Evolutionary conservation across 345 rosid species (phyloP).

Genomic region (Hevea brasiliensis): DNA sequence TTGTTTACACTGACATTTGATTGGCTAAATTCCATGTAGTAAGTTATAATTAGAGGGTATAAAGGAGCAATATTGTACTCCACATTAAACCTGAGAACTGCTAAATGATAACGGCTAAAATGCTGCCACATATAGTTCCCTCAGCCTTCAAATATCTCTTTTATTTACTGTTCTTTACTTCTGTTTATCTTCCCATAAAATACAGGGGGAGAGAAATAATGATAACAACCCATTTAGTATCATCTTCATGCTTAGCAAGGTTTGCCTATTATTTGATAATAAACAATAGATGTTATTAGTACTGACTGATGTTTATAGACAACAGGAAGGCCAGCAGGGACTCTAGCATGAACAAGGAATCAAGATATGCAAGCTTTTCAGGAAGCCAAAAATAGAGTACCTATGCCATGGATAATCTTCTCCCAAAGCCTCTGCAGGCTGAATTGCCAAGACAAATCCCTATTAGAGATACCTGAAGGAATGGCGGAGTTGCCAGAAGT

Average conservation of each 20-base stretch:
- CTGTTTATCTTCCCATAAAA: neutral
- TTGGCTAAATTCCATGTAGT: neutral
- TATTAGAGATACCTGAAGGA: slow-evolving; percentile 41
- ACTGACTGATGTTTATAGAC: neutral
- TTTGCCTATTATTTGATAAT: neutral
- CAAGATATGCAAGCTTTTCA: neutral
- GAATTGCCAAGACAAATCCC: slow-evolving; percentile 77
- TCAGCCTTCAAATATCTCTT: slow-evolving; percentile 3
- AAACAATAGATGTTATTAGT: neutral
- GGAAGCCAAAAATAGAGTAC: slow-evolving; percentile 27
- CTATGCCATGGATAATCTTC: slow-evolving; percentile 57
- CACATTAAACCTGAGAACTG: neutral
- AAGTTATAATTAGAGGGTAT: neutral
- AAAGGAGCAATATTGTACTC: neutral
- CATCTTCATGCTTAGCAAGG: neutral
- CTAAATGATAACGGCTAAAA: neutral
- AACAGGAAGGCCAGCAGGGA: neutral
- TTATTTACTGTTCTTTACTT: neutral
- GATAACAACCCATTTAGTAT: neutral
- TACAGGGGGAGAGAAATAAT: neutral
- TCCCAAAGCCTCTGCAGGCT: slow-evolving; percentile 76
- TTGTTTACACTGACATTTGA: neutral
- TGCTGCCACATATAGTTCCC: neutral
- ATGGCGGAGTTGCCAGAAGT: slow-evolving; percentile 52
- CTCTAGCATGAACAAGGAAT: neutral